Conservation (phyloP, 495 filamentous ascomycete species). For the Aspergillus mulundensis region DNA sequence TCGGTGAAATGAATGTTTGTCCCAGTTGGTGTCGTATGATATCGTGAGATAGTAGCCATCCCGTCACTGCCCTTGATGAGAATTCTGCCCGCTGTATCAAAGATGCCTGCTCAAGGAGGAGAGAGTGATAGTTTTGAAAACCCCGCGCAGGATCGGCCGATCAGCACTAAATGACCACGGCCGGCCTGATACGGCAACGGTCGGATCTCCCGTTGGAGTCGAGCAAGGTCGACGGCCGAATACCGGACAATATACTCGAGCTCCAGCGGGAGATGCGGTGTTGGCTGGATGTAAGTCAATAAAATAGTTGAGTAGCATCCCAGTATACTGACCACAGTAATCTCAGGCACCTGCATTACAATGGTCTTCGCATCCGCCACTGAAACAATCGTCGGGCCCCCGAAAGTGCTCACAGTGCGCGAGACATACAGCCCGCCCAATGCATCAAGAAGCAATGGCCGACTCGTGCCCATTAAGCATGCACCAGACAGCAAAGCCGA, state of each 20-base stretch:
- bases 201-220: too few species aligned
- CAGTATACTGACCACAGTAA: neutral
- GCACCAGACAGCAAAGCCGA: neutral
- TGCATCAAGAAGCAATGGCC: slow-evolving; percentile 1
- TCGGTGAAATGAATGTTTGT: slow-evolving; percentile 6
- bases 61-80: too few species aligned
- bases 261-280: too few species aligned
- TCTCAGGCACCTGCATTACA: neutral
- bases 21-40: neutral
- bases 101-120: too few species aligned
- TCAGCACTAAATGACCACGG: neutral
- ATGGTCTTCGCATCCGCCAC: slow-evolving; percentile 10
- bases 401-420: neutral
- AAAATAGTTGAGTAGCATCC: neutral
- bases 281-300: too few species aligned
- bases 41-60: neutral
- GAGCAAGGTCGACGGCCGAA: too few species aligned
- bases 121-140: too few species aligned
- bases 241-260: too few species aligned
- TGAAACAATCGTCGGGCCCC: neutral
- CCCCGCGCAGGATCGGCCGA: too few species aligned
- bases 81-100: too few species aligned
- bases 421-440: neutral
- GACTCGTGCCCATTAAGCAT: slow-evolving; percentile 3
- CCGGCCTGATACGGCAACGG: too few species aligned